Conservation (phyloP, 208 protist genomes). For the Crithidia thermophila region DNA sequence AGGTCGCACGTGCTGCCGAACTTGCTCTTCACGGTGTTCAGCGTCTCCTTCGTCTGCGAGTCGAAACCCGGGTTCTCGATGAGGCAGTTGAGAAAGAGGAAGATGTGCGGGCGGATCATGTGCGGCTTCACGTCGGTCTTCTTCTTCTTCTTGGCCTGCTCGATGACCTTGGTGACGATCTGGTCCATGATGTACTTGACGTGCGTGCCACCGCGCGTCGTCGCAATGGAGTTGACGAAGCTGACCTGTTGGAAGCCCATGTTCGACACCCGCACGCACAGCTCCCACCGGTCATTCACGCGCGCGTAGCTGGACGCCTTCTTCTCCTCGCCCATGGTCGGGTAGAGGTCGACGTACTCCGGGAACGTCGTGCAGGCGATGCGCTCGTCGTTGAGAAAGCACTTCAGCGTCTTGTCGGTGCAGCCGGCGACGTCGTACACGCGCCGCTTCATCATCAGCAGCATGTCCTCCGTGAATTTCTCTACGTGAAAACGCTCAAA, state of each 20-base stretch:
- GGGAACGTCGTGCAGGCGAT: constrained; percentile 96
- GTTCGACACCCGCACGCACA: constrained; percentile 94
- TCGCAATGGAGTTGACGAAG: constrained; percentile 99
- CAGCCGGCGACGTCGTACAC: constrained; percentile 99
- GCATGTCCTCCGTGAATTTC: constrained; percentile 97
- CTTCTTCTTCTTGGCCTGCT: constrained; percentile 96
- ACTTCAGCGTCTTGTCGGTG: constrained; percentile 90
- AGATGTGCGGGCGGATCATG: constrained; percentile 99
- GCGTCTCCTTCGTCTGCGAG: constrained; percentile 99
- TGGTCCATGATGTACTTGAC: constrained; percentile 98
- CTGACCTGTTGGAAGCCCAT: constrained; percentile 98
- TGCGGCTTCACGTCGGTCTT: constrained; percentile 97
- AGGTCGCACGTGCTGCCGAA: constrained; percentile 98
- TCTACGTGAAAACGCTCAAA: constrained; percentile 96
- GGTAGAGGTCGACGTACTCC: constrained; percentile 98
- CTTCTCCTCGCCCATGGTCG: constrained; percentile 87
- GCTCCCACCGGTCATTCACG: constrained; percentile 98
- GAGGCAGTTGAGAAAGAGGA: constrained; percentile 99
- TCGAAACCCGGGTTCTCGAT: constrained; percentile 99
- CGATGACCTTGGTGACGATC: constrained; percentile 91
- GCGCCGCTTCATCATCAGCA: constrained; percentile 96
- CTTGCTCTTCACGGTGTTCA: constrained; percentile 94
- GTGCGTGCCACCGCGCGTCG: constrained; percentile 99
- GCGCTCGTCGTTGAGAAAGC: constrained; percentile 97
- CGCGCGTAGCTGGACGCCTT: constrained; percentile 74